Evolutionary conservation across 176 grass and related monocot genomes (phyloP).

Genomic region (Aegilops speltoides): DNA sequence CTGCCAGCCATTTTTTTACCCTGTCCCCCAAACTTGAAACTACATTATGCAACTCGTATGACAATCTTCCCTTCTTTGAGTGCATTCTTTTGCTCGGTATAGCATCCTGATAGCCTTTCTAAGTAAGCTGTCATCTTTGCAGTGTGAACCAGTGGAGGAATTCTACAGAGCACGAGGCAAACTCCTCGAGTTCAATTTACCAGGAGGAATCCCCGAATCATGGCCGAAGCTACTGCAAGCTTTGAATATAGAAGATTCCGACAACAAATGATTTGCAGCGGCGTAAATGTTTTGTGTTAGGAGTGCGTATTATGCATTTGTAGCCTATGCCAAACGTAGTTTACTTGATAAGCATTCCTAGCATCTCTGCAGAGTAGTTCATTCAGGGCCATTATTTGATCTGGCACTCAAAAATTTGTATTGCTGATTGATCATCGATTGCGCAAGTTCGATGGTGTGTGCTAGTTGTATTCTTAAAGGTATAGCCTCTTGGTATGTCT

Average conservation of each 20-base stretch:
- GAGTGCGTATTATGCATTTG: background rate
- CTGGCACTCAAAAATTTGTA: conserved; percentile 27
- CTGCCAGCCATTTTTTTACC: no score
- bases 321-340: background rate
- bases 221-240: conserved; percentile 89
- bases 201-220: conserved; percentile 72
- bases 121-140: background rate
- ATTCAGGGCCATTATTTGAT: conserved; percentile 21
- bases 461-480: conserved; percentile 19
- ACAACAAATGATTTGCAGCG: conserved; percentile 57
- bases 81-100: no score
- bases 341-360: conserved; percentile 3
- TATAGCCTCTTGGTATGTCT: background rate
- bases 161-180: conserved; percentile 76
- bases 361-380: conserved; percentile 17
- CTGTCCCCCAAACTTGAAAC: no score
- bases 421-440: conserved; percentile 23
- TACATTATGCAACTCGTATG: background rate
- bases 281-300: conserved; percentile 42
- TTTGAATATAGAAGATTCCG: conserved; percentile 66
- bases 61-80: background rate
- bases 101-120: no score
- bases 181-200: conserved; percentile 86
- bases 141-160: conserved; percentile 84
- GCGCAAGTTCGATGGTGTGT: background rate